Conservation (phyloP, 352 stramenopile genomes). For the Saprolegnia diclina region DNA sequence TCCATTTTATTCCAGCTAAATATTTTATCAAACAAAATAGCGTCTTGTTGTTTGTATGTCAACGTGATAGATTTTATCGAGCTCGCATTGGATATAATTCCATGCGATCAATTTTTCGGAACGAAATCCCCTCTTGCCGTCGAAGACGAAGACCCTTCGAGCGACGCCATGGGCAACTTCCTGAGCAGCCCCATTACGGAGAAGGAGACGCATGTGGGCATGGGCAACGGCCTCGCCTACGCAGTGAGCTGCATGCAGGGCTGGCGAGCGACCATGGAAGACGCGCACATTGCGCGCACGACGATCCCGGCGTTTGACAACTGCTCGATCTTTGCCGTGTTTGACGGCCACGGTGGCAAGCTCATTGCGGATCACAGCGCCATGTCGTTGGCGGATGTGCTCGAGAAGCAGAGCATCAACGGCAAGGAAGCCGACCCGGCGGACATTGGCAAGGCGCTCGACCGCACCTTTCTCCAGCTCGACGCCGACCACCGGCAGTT, state of each 20-base stretch:
- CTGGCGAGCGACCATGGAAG: slow-evolving; percentile 79
- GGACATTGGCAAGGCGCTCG: slow-evolving; percentile 52
- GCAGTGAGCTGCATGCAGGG: slow-evolving; percentile 74
- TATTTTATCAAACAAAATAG: too few relatives aligned
- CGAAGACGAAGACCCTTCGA: not conserved
- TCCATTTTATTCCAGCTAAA: too few relatives aligned
- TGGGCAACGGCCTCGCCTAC: slow-evolving; percentile 53
- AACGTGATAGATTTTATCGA: too few relatives aligned
- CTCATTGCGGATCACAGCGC: slow-evolving; percentile 49
- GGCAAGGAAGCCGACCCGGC: slow-evolving; percentile 35
- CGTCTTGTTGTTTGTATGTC: too few relatives aligned
- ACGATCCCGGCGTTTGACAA: slow-evolving; percentile 40
- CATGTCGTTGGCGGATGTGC: slow-evolving; percentile 34
- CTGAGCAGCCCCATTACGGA: slow-evolving; percentile 65
- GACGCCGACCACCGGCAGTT: slow-evolving; percentile 54
- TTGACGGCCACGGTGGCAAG: slow-evolving; percentile 66
- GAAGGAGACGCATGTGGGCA: slow-evolving; percentile 55
- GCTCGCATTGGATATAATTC: too few relatives aligned
- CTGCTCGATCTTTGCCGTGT: slow-evolving; percentile 72
- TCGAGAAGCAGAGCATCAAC: slow-evolving; percentile 33
- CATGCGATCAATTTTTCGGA: too few relatives aligned
- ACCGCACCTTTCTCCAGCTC: slow-evolving; percentile 56
- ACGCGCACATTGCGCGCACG: slow-evolving; percentile 55
- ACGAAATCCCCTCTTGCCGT: not conserved
- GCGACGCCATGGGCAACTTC: slow-evolving; percentile 67